Percentiles rank a stretch among this genome's conserved stretches.
phyloP scores from a whole-genome alignment of 1,284 basidiomycete species.

The Cryptococcus jaspeensis region DNA sequence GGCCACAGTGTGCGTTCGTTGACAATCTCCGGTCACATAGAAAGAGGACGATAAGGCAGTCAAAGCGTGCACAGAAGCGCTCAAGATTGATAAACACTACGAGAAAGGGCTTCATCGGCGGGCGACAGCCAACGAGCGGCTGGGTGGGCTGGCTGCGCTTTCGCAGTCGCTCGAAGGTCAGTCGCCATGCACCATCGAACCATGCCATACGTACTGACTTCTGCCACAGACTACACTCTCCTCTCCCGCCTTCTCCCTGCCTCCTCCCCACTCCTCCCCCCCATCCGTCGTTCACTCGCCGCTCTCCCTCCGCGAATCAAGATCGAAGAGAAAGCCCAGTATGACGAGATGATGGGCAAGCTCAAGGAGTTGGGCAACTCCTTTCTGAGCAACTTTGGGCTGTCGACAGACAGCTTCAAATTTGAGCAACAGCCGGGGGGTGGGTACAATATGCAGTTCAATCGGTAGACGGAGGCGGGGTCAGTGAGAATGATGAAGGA shows the following conservation, averaged over 20 bases:
- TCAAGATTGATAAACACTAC: constrained; percentile 54
- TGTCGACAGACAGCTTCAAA: constrained; percentile 92
- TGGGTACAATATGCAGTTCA: constrained; percentile 89
- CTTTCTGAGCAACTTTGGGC: constrained; percentile 82
- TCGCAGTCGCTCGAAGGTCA: no score
- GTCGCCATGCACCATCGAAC: constrained; percentile 6
- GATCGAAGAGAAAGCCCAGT: constrained; percentile 79
- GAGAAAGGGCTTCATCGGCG: constrained; percentile 85
- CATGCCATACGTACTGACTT: constrained; percentile 12
- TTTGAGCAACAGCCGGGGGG: constrained; percentile 88
- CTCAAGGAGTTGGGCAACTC: constrained; percentile 90
- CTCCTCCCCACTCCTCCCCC: constrained; percentile 57
- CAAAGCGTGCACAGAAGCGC: constrained; percentile 49
- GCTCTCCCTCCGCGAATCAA: constrained; percentile 63
- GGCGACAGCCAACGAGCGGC: constrained; percentile 74
- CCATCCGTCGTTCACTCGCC: constrained; percentile 58
- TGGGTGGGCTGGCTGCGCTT: constrained; percentile 50
- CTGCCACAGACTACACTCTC: constrained; percentile 68
- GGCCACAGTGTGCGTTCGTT: background rate
- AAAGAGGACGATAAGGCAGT: constrained; percentile 50
- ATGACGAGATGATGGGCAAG: constrained; percentile 87
- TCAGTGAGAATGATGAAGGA: no score
- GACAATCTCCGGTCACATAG: constrained; percentile 44
- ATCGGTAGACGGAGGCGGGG: constrained; percentile 29
- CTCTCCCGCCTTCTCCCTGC: constrained; percentile 65